Base-by-base conservation (phyloP, 2,329 filamentous ascomycete species). In the Claviceps sp. region DNA sequence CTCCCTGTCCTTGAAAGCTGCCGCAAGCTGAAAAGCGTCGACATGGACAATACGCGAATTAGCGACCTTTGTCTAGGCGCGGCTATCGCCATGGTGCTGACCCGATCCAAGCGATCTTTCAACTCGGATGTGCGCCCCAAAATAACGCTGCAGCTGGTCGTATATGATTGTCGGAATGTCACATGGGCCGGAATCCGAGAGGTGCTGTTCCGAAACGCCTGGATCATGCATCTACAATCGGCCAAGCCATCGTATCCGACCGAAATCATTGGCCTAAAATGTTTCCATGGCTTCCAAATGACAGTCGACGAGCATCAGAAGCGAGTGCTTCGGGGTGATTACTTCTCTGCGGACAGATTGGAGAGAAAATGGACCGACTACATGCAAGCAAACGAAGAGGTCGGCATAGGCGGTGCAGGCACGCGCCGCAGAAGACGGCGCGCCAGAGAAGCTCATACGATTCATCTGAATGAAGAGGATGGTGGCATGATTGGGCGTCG, bases 231-330 rank as follows among this genome's bases (percentile, higher is more conserved):
- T 73, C 74, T 3, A 9, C 64, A 68, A 22, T 62, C 68, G 14
- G 63, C 61, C 36, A 62, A 60, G 47, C 59, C 74, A 9, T 77
- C 77, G 0, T 90, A 84, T 59, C 87, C 89, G 0, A 79, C 81
- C 1, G 84, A 95, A 63, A 80, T 94, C 53, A 89, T 97, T 54
- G 75, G 82, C 5, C 76, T 97, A 44, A 96, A 95, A 67, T 95
- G 89, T 67, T 97, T 91, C 71, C 95, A 95, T 65, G 89, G 86
- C 43, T 96, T 88, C 80, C 91, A 97, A 69, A 87, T 88, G 70
- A 96, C 89, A 0, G 89, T 96, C 4, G 86, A 96, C 58, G 89
- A 96, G 65, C 91, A 97, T 67, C 89, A 83, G 50, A 91, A 90
- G 70, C 81, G 90, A 4, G 87, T 96, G 0, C 67, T 95, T 49